A percentile compares a stretch with the other conserved stretches of the same genome.
These are phyloP conservation scores for Gaeumannomyces tritici DNA, from an alignment of 2,329 filamentous ascomycete genomes.

Conservation along the genomic window DNA sequence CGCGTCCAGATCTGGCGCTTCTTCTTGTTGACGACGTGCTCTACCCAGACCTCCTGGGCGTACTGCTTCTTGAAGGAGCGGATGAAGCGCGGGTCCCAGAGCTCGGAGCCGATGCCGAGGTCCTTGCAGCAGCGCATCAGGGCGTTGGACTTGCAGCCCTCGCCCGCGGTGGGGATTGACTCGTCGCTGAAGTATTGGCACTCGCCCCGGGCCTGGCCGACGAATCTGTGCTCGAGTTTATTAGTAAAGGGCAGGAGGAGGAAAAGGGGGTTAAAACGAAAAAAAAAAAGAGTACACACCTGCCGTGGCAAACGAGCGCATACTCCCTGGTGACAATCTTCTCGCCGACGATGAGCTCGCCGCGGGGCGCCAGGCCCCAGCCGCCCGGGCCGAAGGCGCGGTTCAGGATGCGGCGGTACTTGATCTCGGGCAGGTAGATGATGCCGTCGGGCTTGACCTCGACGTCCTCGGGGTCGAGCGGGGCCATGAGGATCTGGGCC, in stretches of 20 bases:
- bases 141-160: constrained; percentile 96
- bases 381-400: constrained; percentile 87
- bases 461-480: constrained; percentile 64
- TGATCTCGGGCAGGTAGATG: constrained; percentile 94
- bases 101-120: constrained; percentile 82
- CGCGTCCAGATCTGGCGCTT: constrained; percentile 78
- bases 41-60: constrained; percentile 77
- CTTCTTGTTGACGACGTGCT: constrained; percentile 81
- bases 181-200: constrained; percentile 88
- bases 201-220: constrained; percentile 87
- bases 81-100: constrained; percentile 94
- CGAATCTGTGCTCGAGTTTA: constrained; percentile 48
- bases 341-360: constrained; percentile 75
- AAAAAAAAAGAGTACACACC: constrained; percentile 43
- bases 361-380: constrained; percentile 86
- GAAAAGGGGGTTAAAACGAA: not conserved
- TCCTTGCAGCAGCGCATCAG: constrained; percentile 99
- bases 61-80: constrained; percentile 67
- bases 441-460: constrained; percentile 98
- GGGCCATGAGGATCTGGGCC: constrained; percentile 56
- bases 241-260: not conserved
- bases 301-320: constrained; percentile 76
- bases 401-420: constrained; percentile 88
- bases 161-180: constrained; percentile 84
- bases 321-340: constrained; percentile 83